phyloP scores from a whole-genome alignment of 768 basidiomycete genomes.

The Russula foetens region DNA sequence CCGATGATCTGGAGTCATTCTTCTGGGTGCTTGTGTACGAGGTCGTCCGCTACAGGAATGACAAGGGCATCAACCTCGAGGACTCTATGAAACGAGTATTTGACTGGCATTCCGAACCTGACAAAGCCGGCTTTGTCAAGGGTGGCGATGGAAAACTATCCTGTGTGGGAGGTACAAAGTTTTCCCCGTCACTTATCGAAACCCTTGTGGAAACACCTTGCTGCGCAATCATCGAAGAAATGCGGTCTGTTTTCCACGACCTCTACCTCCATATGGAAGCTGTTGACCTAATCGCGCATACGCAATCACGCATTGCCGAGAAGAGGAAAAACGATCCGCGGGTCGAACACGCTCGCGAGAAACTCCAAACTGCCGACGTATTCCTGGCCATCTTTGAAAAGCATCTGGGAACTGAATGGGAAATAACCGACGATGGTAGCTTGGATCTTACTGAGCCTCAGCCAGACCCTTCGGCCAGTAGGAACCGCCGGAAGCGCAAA shows the following conservation, averaged over 20 bases:
- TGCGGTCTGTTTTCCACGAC: not conserved
- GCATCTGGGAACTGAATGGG: not conserved
- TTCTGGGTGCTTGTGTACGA: not conserved
- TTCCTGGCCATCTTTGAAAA: not conserved
- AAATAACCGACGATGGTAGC: not conserved
- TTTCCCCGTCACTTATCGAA: not conserved
- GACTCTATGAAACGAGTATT: not conserved
- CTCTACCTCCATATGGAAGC: not conserved
- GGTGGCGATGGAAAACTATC: not conserved
- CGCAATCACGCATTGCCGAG: not conserved
- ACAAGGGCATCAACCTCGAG: not conserved
- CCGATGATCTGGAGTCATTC: slow-evolving; percentile 4
- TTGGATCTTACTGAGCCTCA: not conserved
- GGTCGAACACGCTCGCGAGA: not conserved
- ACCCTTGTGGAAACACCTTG: not conserved
- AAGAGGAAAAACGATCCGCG: not conserved
- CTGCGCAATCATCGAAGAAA: not conserved
- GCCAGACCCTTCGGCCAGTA: not conserved
- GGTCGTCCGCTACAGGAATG: not conserved
- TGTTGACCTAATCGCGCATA: too few relatives aligned
- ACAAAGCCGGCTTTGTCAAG: not conserved
- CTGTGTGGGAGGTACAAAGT: not conserved
- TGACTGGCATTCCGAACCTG: not conserved
- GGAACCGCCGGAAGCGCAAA: too few relatives aligned
- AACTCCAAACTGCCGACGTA: not conserved